Conservation (phyloP, 2,329 filamentous ascomycete genomes). For the Aspergillus thermomutatus region DNA sequence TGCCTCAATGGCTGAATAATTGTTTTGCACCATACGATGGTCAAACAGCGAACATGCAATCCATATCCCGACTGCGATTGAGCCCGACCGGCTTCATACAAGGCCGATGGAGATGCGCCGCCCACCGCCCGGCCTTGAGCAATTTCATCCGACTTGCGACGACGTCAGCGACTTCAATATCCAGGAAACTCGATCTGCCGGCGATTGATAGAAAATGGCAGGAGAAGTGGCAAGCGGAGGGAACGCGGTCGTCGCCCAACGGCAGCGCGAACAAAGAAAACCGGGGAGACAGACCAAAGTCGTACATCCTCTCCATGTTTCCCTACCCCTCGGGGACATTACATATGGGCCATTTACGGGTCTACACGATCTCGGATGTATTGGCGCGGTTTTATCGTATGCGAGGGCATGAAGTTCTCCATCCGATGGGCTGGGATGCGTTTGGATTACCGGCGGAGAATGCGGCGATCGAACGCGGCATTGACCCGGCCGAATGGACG, state of each 20-base stretch:
- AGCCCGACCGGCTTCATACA: constrained; percentile 17
- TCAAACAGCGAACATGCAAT: constrained; percentile 22
- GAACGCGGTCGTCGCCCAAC: background rate
- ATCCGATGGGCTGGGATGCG: constrained; percentile 95
- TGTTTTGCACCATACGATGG: constrained; percentile 19
- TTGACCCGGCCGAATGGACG: constrained; percentile 78
- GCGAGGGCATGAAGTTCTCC: constrained; percentile 69
- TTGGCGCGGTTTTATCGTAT: constrained; percentile 72
- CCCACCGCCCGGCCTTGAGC: constrained; percentile 11
- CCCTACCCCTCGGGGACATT: constrained; percentile 85
- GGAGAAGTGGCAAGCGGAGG: constrained; percentile 42
- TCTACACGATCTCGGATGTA: constrained; percentile 88
- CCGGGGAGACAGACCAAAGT: constrained; percentile 35
- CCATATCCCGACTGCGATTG: constrained; percentile 26
- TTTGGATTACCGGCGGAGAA: constrained; percentile 91
- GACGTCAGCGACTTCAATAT: constrained; percentile 13
- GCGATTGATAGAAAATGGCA: constrained; percentile 56
- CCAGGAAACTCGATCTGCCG: constrained; percentile 40
- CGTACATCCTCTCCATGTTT: constrained; percentile 86
- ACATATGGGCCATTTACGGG: constrained; percentile 81
- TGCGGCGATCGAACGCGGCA: constrained; percentile 77
- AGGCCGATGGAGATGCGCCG: constrained; percentile 15
- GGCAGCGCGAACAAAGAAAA: background rate
- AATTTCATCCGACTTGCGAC: constrained; percentile 24
- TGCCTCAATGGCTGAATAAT: background rate